Percentiles rank a stretch among this genome's conserved stretches.
Evolutionary conservation across 1,284 basidiomycete genomes (phyloP).

Genomic region (Apiotrichum siamense): DNA sequence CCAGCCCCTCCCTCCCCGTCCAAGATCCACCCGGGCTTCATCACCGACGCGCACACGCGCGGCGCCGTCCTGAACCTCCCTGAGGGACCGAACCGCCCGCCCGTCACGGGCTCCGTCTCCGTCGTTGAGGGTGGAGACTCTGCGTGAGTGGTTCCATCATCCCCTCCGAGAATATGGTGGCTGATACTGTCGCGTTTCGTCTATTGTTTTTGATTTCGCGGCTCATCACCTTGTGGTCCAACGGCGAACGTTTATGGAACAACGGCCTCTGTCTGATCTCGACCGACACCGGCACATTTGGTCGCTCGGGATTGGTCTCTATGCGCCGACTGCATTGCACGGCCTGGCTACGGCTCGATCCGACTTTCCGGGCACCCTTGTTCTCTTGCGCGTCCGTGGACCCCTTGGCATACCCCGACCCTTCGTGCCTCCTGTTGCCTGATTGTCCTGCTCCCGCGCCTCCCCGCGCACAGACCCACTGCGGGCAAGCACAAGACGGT

Average conservation of each 20-base stretch:
- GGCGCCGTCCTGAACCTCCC: neutral
- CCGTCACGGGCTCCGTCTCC: constrained; percentile 3
- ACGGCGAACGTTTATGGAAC: no score
- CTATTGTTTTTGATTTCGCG: no score
- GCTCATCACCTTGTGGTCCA: no score
- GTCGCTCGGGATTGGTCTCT: no score
- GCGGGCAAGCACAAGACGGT: neutral
- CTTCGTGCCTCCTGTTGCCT: neutral
- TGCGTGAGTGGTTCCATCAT: neutral
- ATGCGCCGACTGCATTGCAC: no score
- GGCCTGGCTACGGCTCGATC: no score
- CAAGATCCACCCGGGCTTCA: constrained; percentile 33
- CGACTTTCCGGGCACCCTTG: no score
- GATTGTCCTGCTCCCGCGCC: neutral
- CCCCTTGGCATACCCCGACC: neutral
- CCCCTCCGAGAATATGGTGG: neutral
- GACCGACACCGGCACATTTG: no score
- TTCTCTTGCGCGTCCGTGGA: neutral
- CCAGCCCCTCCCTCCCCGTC: constrained; percentile 33
- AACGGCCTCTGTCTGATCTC: no score
- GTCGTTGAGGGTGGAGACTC: neutral
- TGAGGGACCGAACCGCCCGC: neutral
- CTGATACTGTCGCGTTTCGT: no score
- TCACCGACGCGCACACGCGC: constrained; percentile 39
- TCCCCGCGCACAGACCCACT: neutral